A percentile compares a stretch with the other conserved stretches of the same genome.
Evolutionary conservation across 2,329 filamentous ascomycete species (phyloP).

Genomic region (Colletotrichum eleusines): DNA sequence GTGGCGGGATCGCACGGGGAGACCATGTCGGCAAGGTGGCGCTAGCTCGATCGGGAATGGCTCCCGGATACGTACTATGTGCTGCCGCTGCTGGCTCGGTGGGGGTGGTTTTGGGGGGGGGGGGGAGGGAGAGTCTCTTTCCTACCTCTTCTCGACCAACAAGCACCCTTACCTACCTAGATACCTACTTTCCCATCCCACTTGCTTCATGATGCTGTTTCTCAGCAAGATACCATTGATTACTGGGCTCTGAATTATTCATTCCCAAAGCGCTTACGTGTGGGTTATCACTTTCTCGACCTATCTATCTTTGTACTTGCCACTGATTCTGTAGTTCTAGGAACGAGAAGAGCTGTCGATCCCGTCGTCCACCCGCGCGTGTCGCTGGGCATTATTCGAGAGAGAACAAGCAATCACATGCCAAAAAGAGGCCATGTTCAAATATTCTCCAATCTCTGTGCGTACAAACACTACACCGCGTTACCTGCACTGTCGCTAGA

Average conservation of each 20-base stretch:
- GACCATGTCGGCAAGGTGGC: background rate
- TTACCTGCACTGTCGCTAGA: too few relatives aligned
- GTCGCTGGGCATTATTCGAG: background rate
- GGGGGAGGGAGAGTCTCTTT: too few relatives aligned
- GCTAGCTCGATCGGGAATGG: background rate
- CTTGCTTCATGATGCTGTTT: background rate
- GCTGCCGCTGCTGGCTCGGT: background rate
- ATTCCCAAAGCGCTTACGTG: too few relatives aligned
- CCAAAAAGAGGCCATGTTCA: background rate
- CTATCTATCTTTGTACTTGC: too few relatives aligned
- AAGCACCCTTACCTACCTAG: too few relatives aligned
- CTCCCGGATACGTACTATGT: background rate
- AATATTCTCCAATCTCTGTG: background rate
- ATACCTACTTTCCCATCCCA: background rate
- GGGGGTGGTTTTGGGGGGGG: background rate
- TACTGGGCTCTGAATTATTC: background rate
- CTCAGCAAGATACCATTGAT: background rate
- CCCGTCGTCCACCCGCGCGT: background rate
- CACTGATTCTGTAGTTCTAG: background rate
- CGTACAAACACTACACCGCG: too few relatives aligned
- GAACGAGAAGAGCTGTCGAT: background rate
- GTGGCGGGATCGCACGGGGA: constrained; percentile 1
- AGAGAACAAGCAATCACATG: constrained; percentile 1
- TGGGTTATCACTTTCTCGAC: background rate
- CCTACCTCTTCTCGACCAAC: background rate